Base-by-base conservation (phyloP, 2,329 filamentous ascomycete genomes). In the Sporothrix pallida region DNA sequence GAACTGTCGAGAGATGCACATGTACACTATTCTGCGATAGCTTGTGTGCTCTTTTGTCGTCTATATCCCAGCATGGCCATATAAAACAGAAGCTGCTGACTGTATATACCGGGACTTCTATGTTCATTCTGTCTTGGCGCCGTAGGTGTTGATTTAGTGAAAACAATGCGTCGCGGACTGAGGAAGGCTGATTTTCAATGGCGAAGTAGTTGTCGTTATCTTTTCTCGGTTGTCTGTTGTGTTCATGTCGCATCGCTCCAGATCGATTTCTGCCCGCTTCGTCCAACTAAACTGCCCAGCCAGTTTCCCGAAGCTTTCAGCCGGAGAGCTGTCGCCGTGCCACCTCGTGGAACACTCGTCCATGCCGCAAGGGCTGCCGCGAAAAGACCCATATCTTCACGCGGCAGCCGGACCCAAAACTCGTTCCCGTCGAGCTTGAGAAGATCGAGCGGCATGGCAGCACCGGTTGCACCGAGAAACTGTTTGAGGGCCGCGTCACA, bases 391-490 rank as follows among this genome's bases (percentile, higher is more conserved):
- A 90, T 81, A 77, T 93, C 90, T 73, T 87, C 85, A 5, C 86
- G 83, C 5, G 91, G 90, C 9, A 93, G 80, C 20, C 92, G 85
- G 69, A 94, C 80, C 90, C 91, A 93, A 72, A 87, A 87, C 67
- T 89, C 84, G 6, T 79, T 87, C 1, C 83, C 85, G 2, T 88
- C 82, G 0, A 90, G 83, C 77, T 90, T 89, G 48, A 95, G 85
- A 23, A 95, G 88, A 78, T 95, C 93, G 73, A 94, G 79, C 0
- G 90, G 83, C 3, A 95, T 90, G 12, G 88, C 89, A 1, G 86
- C 82, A 12, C 93, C 93, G 0, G 88, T 90, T 20, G 89, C 82
- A 23, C 93, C 93, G 1, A 95, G 87, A 78, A 93, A 94, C 75
- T 92, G 88, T 0, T 84, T 84, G 8, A 95, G 83, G 0, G 92